phyloP scores from a whole-genome alignment of 345 rosid species.

The Arabidopsis thaliana region TAIR10.1 NC_003076.8:21501501-21502000 shows the following conservation, averaged over 20 bases:
- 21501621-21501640: constrained; percentile 65
- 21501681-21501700: constrained; percentile 60
- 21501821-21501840: constrained; percentile 5
- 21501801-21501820: constrained; percentile 26
- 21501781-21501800: constrained; percentile 12
- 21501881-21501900: constrained; percentile 44
- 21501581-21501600: constrained; percentile 90
- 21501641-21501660: constrained; percentile 45
- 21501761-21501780: constrained; percentile 66
- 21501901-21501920: constrained; percentile 57
- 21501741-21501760: constrained; percentile 87
- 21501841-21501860: constrained; percentile 72
- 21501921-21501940: constrained; percentile 85
- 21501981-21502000: constrained; percentile 74
- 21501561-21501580: constrained; percentile 95
- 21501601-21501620: constrained; percentile 81
- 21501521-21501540: constrained; percentile 48
- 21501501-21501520: constrained; percentile 42
- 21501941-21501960: constrained; percentile 83
- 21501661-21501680: constrained; percentile 48
- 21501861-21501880: constrained; percentile 43
- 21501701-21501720: constrained; percentile 76
- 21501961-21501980: constrained; percentile 89
- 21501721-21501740: constrained; percentile 89
- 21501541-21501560: constrained; percentile 93